phyloP scores from a whole-genome alignment of 2,329 filamentous ascomycete genomes.

The Xylariaceae sp. region DNA sequence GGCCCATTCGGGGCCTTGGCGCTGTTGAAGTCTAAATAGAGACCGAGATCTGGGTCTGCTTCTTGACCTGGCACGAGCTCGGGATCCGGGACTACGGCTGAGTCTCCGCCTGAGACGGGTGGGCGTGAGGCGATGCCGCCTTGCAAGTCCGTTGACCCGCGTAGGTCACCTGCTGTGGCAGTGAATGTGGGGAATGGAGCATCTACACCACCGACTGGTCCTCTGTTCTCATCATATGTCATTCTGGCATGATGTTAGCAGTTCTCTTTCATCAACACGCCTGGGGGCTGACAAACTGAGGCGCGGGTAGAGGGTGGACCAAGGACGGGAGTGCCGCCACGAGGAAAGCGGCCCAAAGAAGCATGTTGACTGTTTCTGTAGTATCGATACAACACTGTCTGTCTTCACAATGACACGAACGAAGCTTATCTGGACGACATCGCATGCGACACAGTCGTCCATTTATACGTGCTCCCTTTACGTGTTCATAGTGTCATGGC shows the following conservation, averaged over 20 bases:
- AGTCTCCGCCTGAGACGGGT: conserved; percentile 36
- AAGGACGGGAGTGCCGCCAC: conserved; percentile 16
- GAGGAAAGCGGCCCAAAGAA: conserved; percentile 13
- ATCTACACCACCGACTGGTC: conserved; percentile 38
- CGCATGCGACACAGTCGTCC: neutral
- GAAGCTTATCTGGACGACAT: neutral
- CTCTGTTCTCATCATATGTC: conserved; percentile 40
- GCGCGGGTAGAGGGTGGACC: conserved; percentile 14
- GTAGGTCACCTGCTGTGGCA: conserved; percentile 36
- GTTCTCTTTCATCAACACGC: too few relatives aligned
- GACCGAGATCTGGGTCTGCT: conserved; percentile 44
- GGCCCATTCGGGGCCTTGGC: conserved; percentile 36
- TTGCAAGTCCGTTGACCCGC: conserved; percentile 37
- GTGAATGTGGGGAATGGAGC: conserved; percentile 37
- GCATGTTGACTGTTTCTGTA: conserved; percentile 8
- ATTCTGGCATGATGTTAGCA: conserved; percentile 29
- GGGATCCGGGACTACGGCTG: conserved; percentile 36
- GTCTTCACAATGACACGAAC: neutral
- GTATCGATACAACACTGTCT: too few relatives aligned
- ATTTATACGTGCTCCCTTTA: conserved; percentile 6
- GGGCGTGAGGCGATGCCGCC: conserved; percentile 37
- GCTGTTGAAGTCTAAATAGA: conserved; percentile 50
- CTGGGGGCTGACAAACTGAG: conserved; percentile 13
- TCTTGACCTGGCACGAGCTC: conserved; percentile 47
- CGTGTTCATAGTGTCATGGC: neutral